Evolutionary conservation across 2,329 filamentous ascomycete genomes (phyloP).

Genomic region (Colletotrichum sp.): DNA sequence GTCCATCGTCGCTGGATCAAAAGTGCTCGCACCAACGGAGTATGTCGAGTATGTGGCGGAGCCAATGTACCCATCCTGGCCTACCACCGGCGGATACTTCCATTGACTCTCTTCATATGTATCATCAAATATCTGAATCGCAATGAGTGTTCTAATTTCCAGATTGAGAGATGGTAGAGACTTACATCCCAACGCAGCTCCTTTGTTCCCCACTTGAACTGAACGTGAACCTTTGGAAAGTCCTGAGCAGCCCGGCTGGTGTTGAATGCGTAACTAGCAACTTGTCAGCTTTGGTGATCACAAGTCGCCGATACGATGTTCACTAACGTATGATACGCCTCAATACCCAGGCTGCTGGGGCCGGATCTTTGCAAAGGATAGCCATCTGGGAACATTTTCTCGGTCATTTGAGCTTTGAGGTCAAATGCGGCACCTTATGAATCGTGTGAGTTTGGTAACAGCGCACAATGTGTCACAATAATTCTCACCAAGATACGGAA

Average conservation of each 20-base stretch:
- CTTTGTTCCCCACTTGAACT: constrained; percentile 18
- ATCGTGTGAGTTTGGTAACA: no score
- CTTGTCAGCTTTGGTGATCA: background rate
- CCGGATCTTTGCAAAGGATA: constrained; percentile 10
- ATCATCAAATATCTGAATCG: constrained; percentile 27
- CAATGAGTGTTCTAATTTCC: background rate
- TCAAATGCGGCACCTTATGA: constrained; percentile 10
- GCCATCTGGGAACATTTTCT: constrained; percentile 1
- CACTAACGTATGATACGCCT: background rate
- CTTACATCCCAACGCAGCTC: constrained; percentile 24
- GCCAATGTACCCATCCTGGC: constrained; percentile 32
- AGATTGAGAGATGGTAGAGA: background rate
- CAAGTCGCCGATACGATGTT: background rate
- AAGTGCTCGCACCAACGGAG: constrained; percentile 5
- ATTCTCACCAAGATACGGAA: constrained; percentile 35
- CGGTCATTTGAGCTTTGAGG: constrained; percentile 4
- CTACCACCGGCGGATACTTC: constrained; percentile 30
- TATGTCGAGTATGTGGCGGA: constrained; percentile 27
- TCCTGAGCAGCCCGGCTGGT: constrained; percentile 21
- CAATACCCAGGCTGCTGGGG: background rate
- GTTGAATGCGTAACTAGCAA: constrained; percentile 11
- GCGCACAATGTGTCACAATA: background rate
- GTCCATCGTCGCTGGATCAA: constrained; percentile 25
- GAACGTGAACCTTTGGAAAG: constrained; percentile 21
- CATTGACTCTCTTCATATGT: constrained; percentile 29